Conservation (phyloP, 1,284 basidiomycete species). For the Irpex sp. region DNA sequence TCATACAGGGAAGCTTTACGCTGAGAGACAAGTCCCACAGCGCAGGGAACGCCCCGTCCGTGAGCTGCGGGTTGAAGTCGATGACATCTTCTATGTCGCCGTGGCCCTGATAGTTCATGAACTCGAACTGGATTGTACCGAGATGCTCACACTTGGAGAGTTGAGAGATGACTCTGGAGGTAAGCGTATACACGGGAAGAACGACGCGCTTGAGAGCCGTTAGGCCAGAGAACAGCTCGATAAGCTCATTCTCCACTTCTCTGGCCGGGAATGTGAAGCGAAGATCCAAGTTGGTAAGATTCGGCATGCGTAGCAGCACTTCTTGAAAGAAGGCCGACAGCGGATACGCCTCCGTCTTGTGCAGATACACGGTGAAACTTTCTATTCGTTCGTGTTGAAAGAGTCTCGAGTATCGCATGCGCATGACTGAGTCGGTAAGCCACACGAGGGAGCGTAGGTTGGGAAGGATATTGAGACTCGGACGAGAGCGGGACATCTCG, state of each 20-base stretch:
- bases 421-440: constrained; percentile 20
- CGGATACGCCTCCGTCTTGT: constrained; percentile 19
- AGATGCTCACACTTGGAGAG: constrained; percentile 45
- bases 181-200: constrained; percentile 49
- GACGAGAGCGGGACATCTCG: constrained; percentile 52
- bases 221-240: constrained; percentile 37
- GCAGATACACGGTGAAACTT: constrained; percentile 29
- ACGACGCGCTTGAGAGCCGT: constrained; percentile 44
- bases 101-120: constrained; percentile 30
- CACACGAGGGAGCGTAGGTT: constrained; percentile 44
- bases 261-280: constrained; percentile 33
- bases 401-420: constrained; percentile 33
- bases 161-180: constrained; percentile 39
- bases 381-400: constrained; percentile 42
- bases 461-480: constrained; percentile 48
- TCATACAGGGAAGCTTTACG: constrained; percentile 38
- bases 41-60: constrained; percentile 48
- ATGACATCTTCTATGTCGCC: constrained; percentile 40
- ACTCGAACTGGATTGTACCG: constrained; percentile 46
- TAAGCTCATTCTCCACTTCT: constrained; percentile 32
- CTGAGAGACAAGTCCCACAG: constrained; percentile 51
- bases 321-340: constrained; percentile 42
- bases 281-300: constrained; percentile 41
- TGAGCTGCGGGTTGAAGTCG: constrained; percentile 39
- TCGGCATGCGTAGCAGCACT: constrained; percentile 48